These are phyloP conservation scores for Moricandia moricandioides DNA, from an alignment of 345 rosid genomes.

Conservation along the genomic window DNA sequence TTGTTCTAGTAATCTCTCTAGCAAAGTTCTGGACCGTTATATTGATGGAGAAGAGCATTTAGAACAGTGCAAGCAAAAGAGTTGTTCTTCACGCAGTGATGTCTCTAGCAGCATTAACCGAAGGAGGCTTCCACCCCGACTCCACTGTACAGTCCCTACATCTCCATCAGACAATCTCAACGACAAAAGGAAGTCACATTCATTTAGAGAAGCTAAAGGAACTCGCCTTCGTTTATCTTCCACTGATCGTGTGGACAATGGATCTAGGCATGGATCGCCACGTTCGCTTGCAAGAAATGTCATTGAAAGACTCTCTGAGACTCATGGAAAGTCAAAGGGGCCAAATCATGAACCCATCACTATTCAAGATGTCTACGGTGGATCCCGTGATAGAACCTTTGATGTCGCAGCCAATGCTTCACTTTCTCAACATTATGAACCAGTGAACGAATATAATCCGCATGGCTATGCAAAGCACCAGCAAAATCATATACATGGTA, in stretches of 20 bases:
- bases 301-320: constrained; percentile 76
- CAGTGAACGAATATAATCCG: constrained; percentile 28
- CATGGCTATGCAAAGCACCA: constrained; percentile 42
- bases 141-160: constrained; percentile 57
- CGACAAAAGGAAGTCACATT: constrained; percentile 57
- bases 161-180: constrained; percentile 58
- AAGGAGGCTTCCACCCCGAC: constrained; percentile 67
- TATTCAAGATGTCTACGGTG: constrained; percentile 69
- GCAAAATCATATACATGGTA: constrained; percentile 33
- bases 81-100: constrained; percentile 42
- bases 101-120: constrained; percentile 41
- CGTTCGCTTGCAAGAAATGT: constrained; percentile 80
- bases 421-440: constrained; percentile 51
- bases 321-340: constrained; percentile 49
- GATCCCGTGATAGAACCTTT: constrained; percentile 46
- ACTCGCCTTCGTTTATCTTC: constrained; percentile 47
- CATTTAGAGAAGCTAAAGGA: constrained; percentile 70
- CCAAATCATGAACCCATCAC: constrained; percentile 66
- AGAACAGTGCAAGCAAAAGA: constrained; percentile 53
- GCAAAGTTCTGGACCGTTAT: constrained; percentile 79
- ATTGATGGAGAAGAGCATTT: constrained; percentile 89
- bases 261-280: constrained; percentile 71
- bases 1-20: constrained; percentile 69
- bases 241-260: constrained; percentile 61
- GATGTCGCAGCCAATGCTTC: constrained; percentile 48